These are phyloP conservation scores for Ascochyta koolunga DNA, from an alignment of 2,329 filamentous ascomycete genomes.

Conservation along the genomic window DNA sequence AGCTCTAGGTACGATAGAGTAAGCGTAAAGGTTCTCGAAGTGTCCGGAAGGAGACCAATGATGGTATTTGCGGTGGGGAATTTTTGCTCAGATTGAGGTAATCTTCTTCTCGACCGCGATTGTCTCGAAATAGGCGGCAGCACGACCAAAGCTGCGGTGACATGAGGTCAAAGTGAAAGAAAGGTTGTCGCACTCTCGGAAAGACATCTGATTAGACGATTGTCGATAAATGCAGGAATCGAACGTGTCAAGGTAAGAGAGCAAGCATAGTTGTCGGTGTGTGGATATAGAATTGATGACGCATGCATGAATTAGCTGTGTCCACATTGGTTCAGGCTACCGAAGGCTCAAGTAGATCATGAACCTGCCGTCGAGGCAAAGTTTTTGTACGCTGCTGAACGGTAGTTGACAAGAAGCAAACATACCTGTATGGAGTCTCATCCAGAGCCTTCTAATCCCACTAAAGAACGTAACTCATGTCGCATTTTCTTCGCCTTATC, in stretches of 20 bases:
- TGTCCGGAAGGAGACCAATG: background rate
- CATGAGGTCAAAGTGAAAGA: slow-evolving; percentile 4
- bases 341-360: background rate
- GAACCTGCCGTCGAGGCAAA: background rate
- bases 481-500: slow-evolving; percentile 10
- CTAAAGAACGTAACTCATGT: slow-evolving; percentile 12
- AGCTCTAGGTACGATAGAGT: background rate
- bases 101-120: background rate
- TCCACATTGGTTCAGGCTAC: background rate
- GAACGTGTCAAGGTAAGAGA: background rate
- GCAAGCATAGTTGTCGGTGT: background rate
- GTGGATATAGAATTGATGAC: background rate
- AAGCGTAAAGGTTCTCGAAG: background rate
- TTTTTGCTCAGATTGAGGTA: background rate
- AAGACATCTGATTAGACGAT: background rate
- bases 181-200: background rate
- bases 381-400: background rate
- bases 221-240: background rate
- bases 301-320: background rate
- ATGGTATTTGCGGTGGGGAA: background rate
- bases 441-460: background rate
- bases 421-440: background rate
- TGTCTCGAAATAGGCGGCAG: slow-evolving; percentile 1
- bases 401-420: background rate
- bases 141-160: background rate